Conservation (phyloP, 768 basidiomycete species). For the Suillus ampliporus region DNA sequence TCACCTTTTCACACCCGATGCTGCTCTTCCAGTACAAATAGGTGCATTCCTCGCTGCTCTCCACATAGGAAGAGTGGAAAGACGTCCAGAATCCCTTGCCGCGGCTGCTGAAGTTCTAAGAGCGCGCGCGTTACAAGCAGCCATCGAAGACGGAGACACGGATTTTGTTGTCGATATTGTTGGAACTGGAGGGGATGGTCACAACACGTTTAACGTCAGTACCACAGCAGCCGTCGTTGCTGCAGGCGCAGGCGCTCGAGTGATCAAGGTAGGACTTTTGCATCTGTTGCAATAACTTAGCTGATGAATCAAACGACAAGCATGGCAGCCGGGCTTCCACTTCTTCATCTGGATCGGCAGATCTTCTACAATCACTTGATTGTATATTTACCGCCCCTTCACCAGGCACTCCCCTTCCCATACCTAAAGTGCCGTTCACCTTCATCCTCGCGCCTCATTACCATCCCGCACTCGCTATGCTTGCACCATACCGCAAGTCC, state of each 20-base stretch:
- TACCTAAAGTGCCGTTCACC: slow-evolving; percentile 78
- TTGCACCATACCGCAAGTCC: slow-evolving; percentile 83
- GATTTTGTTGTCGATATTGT: slow-evolving; percentile 70
- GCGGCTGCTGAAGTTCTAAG: slow-evolving; percentile 80
- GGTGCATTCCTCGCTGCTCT: slow-evolving; percentile 90
- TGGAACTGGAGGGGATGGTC: slow-evolving; percentile 79
- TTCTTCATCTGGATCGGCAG: slow-evolving; percentile 93
- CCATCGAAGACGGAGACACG: slow-evolving; percentile 57
- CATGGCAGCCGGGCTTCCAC: slow-evolving; percentile 92
- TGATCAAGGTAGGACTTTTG: slow-evolving; percentile 78
- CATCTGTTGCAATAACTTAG: background rate
- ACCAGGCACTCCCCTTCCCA: slow-evolving; percentile 43
- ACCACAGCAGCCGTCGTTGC: slow-evolving; percentile 94
- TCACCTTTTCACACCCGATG: slow-evolving; percentile 71
- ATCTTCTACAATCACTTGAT: slow-evolving; percentile 84
- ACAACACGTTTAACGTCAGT: slow-evolving; percentile 96
- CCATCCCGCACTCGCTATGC: slow-evolving; percentile 81
- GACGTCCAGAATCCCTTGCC: slow-evolving; percentile 75
- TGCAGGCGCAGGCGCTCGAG: slow-evolving; percentile 91
- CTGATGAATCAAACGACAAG: slow-evolving; percentile 45
- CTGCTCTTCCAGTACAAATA: slow-evolving; percentile 73
- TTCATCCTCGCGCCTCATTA: slow-evolving; percentile 96
- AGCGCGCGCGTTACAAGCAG: slow-evolving; percentile 66
- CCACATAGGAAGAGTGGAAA: slow-evolving; percentile 79
- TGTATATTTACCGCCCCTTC: slow-evolving; percentile 75